Evolutionary conservation across 208 protist genomes (phyloP), one percentile per base, ranked within the genome.

Genomic region (Phytomonas francai): DNA sequence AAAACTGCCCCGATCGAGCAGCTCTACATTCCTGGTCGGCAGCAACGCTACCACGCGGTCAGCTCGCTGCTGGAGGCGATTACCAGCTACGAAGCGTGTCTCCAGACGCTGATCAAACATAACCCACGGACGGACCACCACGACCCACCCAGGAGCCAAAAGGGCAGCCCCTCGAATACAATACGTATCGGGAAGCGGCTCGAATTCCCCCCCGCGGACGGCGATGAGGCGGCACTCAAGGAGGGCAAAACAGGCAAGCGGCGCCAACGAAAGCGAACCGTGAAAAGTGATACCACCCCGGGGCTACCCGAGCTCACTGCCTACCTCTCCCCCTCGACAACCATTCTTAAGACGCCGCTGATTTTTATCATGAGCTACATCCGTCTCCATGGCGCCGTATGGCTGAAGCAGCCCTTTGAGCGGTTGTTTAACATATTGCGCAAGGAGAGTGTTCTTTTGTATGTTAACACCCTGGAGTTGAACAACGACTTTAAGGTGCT

Each of bases 381-480:
- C 11, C 85, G 84, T 28, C 78, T 96, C 57, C 90, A 96, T 72
- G 90, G 90, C 7, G 83, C 84, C 12, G 60, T 79, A 56, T 96
- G 90, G 88, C 77, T 93, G 57, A 85, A 85, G 67, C 77, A 91
- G 68, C 69, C 93, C 16, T 80, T 88, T 59, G 68, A 67, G 29
- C 84, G 80, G 27, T 60, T 96, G 31, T 91, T 96, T 73, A 88
- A 89, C 69, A 79, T 87, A 45, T 76, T 95, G 28, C 83, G 87
- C 28, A 77, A 79, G 29, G 84, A 90, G 67, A 93, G 82, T 66
- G 84, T 95, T 7, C 56, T 92, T 59, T 77, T 95, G 16, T 95
- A 95, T 72, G 83, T 95, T 11, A 95, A 93, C 70, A 85, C 80
- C 9, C 62, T 85, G 19, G 89, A 95, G 57, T 51, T 95, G 36